Conservation (phyloP, 805 yeast species). For the Metschnikowia aberdeeniae region DNA sequence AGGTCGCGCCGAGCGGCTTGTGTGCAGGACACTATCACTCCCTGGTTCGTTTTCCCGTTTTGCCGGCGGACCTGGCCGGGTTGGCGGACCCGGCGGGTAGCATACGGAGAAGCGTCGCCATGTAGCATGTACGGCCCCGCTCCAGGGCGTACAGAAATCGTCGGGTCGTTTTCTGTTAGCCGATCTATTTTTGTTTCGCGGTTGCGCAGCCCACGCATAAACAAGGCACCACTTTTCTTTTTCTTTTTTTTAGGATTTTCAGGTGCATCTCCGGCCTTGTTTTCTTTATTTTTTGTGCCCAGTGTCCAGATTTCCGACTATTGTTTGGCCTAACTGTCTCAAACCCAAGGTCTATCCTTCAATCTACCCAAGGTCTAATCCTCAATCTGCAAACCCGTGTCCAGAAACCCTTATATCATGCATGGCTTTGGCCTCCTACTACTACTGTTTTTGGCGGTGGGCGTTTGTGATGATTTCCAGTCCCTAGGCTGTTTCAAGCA, state of each 20-base stretch:
- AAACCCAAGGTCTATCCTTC: too few relatives aligned
- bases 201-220: conserved; percentile 4
- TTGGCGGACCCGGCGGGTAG: too few relatives aligned
- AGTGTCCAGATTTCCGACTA: not conserved
- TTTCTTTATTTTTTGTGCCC: not conserved
- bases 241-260: conserved; percentile 1
- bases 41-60: too few relatives aligned
- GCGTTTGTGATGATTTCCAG: conserved; percentile 10
- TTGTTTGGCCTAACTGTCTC: not conserved
- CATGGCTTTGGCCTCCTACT: conserved; percentile 4
- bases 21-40: too few relatives aligned
- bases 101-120: too few relatives aligned
- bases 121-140: not conserved
- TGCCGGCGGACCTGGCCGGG: too few relatives aligned
- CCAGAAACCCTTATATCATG: not conserved
- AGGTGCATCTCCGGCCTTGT: not conserved
- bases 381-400: not conserved
- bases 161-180: not conserved
- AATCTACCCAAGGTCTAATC: not conserved
- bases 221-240: conserved; percentile 4
- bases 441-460: conserved; percentile 9
- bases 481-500: conserved; percentile 16
- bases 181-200: conserved; percentile 3
- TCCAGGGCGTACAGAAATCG: not conserved
- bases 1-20: conserved; percentile 1